Conservation (phyloP, 306 rosid species). For the Castanea crenata region DNA sequence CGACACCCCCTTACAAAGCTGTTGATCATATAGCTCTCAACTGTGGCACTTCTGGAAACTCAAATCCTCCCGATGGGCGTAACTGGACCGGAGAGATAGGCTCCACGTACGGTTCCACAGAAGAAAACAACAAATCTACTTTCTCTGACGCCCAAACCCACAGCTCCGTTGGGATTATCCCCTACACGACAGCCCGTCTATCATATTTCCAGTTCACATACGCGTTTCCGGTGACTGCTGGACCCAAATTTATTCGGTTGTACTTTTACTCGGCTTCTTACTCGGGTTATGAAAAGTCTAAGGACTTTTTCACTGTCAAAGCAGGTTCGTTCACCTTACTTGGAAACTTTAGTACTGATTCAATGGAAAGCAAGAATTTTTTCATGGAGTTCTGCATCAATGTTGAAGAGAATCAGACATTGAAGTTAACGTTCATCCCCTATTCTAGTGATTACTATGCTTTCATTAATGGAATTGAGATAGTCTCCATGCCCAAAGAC, state of each 20-base stretch:
- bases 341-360: not conserved
- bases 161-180: not conserved
- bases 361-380: not conserved
- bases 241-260: not conserved
- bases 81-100: not conserved
- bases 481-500: not conserved
- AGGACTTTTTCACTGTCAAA: not conserved
- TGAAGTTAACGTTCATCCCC: not conserved
- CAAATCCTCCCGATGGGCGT: not conserved
- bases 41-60: not conserved
- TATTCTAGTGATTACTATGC: not conserved
- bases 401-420: not conserved
- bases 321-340: not conserved
- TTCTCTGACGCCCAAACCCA: not conserved
- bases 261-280: not conserved
- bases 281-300: not conserved
- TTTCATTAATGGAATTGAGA: not conserved
- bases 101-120: not conserved
- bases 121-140: not conserved
- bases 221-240: not conserved
- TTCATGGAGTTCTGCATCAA: not conserved
- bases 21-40: not conserved
- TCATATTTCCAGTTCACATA: not conserved
- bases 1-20: not conserved
- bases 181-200: not conserved